Conservation (phyloP, 768 basidiomycete species). For the Chalciporus pseudorubinellus region DNA sequence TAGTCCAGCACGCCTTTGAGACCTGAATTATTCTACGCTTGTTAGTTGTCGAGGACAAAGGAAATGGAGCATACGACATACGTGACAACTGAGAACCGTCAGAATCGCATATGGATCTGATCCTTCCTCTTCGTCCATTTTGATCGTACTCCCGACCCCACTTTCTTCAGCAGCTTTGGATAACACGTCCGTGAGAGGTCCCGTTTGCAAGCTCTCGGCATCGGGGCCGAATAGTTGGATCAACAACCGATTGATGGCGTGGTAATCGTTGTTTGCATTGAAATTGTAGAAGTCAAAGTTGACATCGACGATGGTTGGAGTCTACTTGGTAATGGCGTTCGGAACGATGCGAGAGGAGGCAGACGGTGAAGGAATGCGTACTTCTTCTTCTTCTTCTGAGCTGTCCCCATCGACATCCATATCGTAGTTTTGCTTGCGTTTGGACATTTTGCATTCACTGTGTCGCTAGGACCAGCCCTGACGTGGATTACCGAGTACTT, state of each 20-base stretch:
- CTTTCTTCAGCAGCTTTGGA: constrained; percentile 70
- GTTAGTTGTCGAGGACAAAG: neutral
- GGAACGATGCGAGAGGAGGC: constrained; percentile 3
- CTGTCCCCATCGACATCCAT: constrained; percentile 37
- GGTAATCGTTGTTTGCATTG: constrained; percentile 77
- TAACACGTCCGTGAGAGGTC: constrained; percentile 78
- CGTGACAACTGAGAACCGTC: constrained; percentile 78
- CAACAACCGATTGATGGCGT: constrained; percentile 75
- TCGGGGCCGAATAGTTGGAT: constrained; percentile 70
- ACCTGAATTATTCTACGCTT: constrained; percentile 62
- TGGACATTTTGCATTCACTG: constrained; percentile 40
- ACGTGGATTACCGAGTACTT: too few relatives aligned
- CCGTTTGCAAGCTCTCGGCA: constrained; percentile 64
- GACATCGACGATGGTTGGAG: constrained; percentile 23
- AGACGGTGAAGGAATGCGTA: constrained; percentile 29
- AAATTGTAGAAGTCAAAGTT: constrained; percentile 91
- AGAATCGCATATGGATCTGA: constrained; percentile 84
- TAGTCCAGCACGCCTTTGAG: constrained; percentile 72
- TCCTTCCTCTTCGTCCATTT: constrained; percentile 59
- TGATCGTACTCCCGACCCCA: constrained; percentile 83
- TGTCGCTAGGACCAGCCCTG: neutral
- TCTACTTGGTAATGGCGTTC: constrained; percentile 15
- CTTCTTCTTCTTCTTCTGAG: constrained; percentile 40
- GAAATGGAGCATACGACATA: constrained; percentile 27
- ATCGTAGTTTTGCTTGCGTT: constrained; percentile 47